A percentile compares a stretch with the other conserved stretches of the same genome.
Evolutionary conservation across 2,329 filamentous ascomycete species (phyloP).

Genomic region (Phyllosticta capitalensis): DNA sequence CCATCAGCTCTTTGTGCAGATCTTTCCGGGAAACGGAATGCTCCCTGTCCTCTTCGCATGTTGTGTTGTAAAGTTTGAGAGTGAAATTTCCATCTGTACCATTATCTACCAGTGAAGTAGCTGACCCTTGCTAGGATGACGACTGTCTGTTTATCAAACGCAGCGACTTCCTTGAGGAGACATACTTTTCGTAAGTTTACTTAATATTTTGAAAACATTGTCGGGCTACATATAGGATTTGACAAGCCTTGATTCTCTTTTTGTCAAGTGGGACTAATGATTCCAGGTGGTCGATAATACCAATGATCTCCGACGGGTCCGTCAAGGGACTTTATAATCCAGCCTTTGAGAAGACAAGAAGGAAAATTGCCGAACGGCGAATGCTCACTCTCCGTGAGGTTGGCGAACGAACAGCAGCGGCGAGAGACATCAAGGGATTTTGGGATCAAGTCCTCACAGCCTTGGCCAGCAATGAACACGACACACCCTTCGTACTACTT

Average conservation of each 20-base stretch:
- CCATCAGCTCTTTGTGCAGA: neutral
- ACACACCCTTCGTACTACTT: slow-evolving; percentile 66
- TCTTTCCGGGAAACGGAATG: no score
- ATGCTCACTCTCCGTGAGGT: slow-evolving; percentile 73
- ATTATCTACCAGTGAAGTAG: neutral
- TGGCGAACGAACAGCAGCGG: slow-evolving; percentile 62
- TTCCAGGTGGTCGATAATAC: slow-evolving; percentile 65
- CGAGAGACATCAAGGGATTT: slow-evolving; percentile 63
- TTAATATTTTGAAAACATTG: no score
- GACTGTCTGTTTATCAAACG: slow-evolving; percentile 65
- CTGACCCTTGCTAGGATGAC: slow-evolving; percentile 45
- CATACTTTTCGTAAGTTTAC: slow-evolving; percentile 61
- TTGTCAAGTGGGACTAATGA: neutral
- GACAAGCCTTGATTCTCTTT: no score
- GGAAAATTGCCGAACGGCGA: slow-evolving; percentile 67
- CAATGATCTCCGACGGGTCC: slow-evolving; percentile 61
- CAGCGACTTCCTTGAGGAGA: slow-evolving; percentile 63
- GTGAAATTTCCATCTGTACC: neutral
- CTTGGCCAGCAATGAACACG: slow-evolving; percentile 63
- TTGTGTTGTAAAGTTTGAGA: neutral
- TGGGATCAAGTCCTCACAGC: slow-evolving; percentile 62
- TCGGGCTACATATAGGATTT: no score
- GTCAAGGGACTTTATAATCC: slow-evolving; percentile 73
- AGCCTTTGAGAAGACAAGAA: slow-evolving; percentile 69
- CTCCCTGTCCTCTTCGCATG: neutral